These are phyloP conservation scores for Daldinia sp. DNA, from an alignment of 2,329 filamentous ascomycete genomes.

Conservation along the genomic window DNA sequence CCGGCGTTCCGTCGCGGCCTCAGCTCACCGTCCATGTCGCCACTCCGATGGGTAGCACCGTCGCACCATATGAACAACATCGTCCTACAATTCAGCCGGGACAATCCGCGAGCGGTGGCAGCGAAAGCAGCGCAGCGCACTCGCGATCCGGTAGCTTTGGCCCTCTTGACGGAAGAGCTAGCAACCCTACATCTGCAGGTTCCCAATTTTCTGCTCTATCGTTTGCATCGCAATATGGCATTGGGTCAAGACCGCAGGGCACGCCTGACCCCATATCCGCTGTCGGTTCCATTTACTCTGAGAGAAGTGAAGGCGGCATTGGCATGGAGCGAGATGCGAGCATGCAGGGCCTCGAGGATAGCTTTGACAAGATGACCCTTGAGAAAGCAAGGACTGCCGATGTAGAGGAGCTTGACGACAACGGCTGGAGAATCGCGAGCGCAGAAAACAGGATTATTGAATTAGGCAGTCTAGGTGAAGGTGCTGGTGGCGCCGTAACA, in stretches of 20 bases:
- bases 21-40: slow-evolving; percentile 83
- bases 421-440: slow-evolving; percentile 94
- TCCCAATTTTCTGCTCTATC: slow-evolving; percentile 87
- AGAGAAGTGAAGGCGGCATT: slow-evolving; percentile 78
- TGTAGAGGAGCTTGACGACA: slow-evolving; percentile 94
- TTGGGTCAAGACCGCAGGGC: slow-evolving; percentile 73
- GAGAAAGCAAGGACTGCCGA: slow-evolving; percentile 88
- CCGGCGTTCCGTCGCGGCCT: slow-evolving; percentile 64
- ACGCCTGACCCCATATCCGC: slow-evolving; percentile 89
- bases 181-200: slow-evolving; percentile 87
- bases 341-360: slow-evolving; percentile 77
- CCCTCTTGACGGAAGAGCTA: slow-evolving; percentile 77
- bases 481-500: slow-evolving; percentile 95
- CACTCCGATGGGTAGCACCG: slow-evolving; percentile 86
- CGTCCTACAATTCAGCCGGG: slow-evolving; percentile 66
- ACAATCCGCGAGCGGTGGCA: slow-evolving; percentile 79
- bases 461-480: slow-evolving; percentile 90
- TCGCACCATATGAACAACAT: slow-evolving; percentile 76
- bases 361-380: slow-evolving; percentile 81
- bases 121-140: slow-evolving; percentile 82
- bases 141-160: slow-evolving; percentile 89
- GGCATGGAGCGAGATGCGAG: slow-evolving; percentile 88
- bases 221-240: slow-evolving; percentile 79
- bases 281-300: slow-evolving; percentile 86
- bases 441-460: slow-evolving; percentile 89